A percentile compares a stretch with the other conserved stretches of the same genome.
Conservation (phyloP, 305 asterid genomes). For the Fraxinus sp. region DNA sequence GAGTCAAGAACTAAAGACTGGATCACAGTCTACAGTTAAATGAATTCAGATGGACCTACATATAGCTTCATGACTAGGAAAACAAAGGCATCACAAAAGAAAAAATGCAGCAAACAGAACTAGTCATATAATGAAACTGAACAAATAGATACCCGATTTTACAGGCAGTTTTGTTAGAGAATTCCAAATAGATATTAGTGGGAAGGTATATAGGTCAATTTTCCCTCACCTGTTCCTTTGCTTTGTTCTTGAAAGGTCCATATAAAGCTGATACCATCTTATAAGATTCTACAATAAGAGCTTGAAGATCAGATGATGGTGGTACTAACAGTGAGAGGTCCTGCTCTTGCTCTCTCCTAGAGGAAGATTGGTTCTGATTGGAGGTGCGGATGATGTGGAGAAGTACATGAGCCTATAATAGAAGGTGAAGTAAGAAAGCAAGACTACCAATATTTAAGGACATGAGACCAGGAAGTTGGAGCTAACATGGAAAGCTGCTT, state of each 20-base stretch:
- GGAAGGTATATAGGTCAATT: background rate
- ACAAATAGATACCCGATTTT: background rate
- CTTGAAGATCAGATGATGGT: constrained; percentile 60
- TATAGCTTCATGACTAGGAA: background rate
- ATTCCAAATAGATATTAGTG: background rate
- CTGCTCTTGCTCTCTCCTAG: constrained; percentile 36
- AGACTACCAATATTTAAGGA: constrained; percentile 14
- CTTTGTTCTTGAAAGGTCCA: constrained; percentile 80
- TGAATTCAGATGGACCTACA: background rate
- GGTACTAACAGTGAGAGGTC: constrained; percentile 42
- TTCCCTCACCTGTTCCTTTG: constrained; percentile 76
- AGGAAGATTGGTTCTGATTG: constrained; percentile 39
- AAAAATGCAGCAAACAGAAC: background rate
- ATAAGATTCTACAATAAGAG: constrained; percentile 79
- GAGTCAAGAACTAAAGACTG: background rate
- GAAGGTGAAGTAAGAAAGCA: constrained; percentile 25
- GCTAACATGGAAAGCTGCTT: constrained; percentile 97
- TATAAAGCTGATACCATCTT: constrained; percentile 93
- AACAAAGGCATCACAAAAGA: background rate
- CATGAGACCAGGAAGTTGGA: constrained; percentile 22
- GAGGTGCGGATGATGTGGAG: constrained; percentile 71
- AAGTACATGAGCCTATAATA: constrained; percentile 87
- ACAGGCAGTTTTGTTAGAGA: constrained; percentile 9
- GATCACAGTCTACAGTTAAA: background rate
- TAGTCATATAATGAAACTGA: background rate